Base-by-base conservation (phyloP, 352 stramenopile genomes). In the Globisporangium alternatum region DNA sequence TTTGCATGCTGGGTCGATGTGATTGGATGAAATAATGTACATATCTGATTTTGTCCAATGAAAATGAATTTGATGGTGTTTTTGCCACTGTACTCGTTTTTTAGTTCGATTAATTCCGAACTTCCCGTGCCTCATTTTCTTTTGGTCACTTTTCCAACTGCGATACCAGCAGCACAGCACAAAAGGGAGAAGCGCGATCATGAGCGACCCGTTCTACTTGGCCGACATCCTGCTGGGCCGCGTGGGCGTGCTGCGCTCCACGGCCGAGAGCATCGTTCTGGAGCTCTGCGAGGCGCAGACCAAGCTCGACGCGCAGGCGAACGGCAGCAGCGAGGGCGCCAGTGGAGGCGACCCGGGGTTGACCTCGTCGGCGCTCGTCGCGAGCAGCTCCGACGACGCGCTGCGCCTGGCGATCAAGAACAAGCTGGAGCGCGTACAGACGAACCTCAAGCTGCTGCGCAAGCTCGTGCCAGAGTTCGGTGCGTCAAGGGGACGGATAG, bases 171-270 rank as follows among this genome's bases (percentile, higher is more conserved):
- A 21, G 25, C 25, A 28, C 25, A 28, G 2, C 25, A 41, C 10
- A 41, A 58, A 48, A 30, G 9, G 49, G 15, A 41, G 43, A 41
- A 67, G 49, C 33, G 17, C 22, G 17, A 48, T 17, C 43, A 95
- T 95, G 86, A 92, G 86, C 71, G 86, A 95, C 62, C 86, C 86
- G 62, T 93, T 95, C 74, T 93, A 93, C 62, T 74, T 95, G 35
- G 86, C 86, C 8, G 86, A 95, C 64, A 95, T 95, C 71, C 68
- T 95, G 33, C 66, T 92, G 31, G 86, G 86, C 39, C 84, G 86
- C 53, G 86, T 95, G 45, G 86, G 84, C 67, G 86, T 93, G 58
- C 70, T 95, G 51, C 86, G 86, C 55, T 92, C 84, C 49, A 93
- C 86, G 48, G 81, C 86, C 21, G 86, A 95, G 71, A 92, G 84